These are phyloP conservation scores for Apiospora arundinis DNA, from an alignment of 2,329 filamentous ascomycete species.

Conservation along the genomic window DNA sequence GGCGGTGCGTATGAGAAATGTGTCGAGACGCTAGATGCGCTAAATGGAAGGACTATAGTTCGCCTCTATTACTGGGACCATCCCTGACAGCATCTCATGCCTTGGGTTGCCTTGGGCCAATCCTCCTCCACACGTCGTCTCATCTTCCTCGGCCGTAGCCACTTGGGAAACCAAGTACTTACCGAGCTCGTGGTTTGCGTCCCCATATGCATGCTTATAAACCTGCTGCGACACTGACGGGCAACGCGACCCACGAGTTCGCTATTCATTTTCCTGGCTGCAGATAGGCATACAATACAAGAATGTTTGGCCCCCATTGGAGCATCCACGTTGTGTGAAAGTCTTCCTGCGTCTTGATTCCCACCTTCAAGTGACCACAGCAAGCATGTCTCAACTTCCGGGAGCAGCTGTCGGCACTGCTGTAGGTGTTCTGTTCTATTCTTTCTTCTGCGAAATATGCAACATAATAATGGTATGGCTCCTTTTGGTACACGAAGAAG, in stretches of 20 bases:
- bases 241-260: neutral
- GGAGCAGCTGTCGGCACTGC: constrained; percentile 25
- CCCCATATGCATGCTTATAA: neutral
- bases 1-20: neutral
- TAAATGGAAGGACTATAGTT: neutral
- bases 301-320: neutral
- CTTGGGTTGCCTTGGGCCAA: neutral
- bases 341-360: neutral
- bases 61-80: neutral
- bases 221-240: neutral
- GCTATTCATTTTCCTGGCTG: neutral
- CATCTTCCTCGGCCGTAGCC: neutral
- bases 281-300: neutral
- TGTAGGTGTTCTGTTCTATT: constrained; percentile 28
- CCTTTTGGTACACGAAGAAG: constrained; percentile 29
- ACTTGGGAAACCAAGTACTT: neutral
- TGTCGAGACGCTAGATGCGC: neutral
- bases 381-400: constrained; percentile 26
- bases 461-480: constrained; percentile 30
- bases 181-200: neutral
- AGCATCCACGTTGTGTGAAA: neutral
- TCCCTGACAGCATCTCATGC: neutral
- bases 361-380: neutral
- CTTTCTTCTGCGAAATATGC: constrained; percentile 24
- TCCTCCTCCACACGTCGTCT: neutral